Evolutionary conservation across 2,329 filamentous ascomycete species (phyloP).

Genomic region (Aspergillus sojae): DNA sequence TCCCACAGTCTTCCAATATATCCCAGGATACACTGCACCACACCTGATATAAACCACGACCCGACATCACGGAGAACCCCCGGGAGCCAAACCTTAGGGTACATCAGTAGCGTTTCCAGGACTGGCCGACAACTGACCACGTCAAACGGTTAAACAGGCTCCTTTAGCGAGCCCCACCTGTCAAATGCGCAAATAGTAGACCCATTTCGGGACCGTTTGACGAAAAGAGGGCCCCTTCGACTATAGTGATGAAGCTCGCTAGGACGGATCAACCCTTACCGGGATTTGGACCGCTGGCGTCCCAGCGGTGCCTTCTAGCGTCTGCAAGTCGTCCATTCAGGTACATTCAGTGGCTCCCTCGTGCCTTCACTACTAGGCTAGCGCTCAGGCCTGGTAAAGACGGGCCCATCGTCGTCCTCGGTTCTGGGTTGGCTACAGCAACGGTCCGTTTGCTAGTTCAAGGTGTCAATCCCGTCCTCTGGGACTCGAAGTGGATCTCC

Average conservation of each 20-base stretch:
- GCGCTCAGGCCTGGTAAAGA: not conserved
- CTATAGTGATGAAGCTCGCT: not conserved
- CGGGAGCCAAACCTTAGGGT: not conserved
- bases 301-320: not conserved
- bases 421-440: not conserved
- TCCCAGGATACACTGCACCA: not conserved
- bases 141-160: not conserved
- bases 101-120: not conserved
- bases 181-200: not conserved
- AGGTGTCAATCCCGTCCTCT: not conserved
- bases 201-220: not conserved
- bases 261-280: not conserved
- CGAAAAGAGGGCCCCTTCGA: not conserved
- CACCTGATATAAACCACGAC: not conserved
- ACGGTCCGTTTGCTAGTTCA: not conserved
- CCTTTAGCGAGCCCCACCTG: not conserved
- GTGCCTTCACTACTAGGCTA: not conserved
- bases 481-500: not conserved
- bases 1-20: not conserved
- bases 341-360: not conserved
- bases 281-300: not conserved
- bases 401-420: not conserved
- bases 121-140: not conserved
- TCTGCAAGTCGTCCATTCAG: not conserved
- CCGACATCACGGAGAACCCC: not conserved